Base-by-base conservation (phyloP, 2,329 filamentous ascomycete genomes). In the Diaporthe ilicicola region DNA sequence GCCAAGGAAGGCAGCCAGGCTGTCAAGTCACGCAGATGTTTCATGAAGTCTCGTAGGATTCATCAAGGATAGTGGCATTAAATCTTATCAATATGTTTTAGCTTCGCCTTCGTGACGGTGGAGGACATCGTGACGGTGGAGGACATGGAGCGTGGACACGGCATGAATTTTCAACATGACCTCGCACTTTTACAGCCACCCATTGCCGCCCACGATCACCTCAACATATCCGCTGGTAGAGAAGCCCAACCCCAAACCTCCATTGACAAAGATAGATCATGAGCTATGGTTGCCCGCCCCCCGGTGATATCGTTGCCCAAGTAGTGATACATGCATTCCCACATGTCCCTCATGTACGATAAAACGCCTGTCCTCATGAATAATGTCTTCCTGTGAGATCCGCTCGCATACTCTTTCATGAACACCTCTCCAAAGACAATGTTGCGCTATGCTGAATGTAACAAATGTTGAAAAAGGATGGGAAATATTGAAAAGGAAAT, bases 391-490 rank as follows among this genome's bases (percentile, higher is more conserved):
- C 29, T 37, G 44, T 50, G 44, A n/a, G 9, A 22, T 8, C 44
- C 59, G 22, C 42, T 64, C 44, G 13, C 44, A 37, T 50, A n/a
- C 17, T 50, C n/a, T 34, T 24, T 27, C 42, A 29, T 62, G 27
- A 48, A 48, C 9, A 34, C 42, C n/a, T 62, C 13, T 24, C 46
- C 29, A 48, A 64, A 50, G 13, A 50, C n/a, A 37, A 27, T 64
- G 59, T 13, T 50, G 29, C 59, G 70, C 70, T 69, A 71, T 71
- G 70, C 70, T 69, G 70, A 62, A 42, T 69, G 22, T 29, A 50
- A 39, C 10, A 34, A 48, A 17, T 29, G 4, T 24, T 34, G 42
- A 34, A 61, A n/a, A 9, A 50, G 10, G 29, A 50, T 17, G 34
- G 32, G 9, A 34, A 34, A 53, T 22, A 29, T 53, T n/a, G 24